These are phyloP conservation scores for Debaryomyces robertsiae DNA, from an alignment of 1,139 yeast species.

Conservation along the genomic window DNA sequence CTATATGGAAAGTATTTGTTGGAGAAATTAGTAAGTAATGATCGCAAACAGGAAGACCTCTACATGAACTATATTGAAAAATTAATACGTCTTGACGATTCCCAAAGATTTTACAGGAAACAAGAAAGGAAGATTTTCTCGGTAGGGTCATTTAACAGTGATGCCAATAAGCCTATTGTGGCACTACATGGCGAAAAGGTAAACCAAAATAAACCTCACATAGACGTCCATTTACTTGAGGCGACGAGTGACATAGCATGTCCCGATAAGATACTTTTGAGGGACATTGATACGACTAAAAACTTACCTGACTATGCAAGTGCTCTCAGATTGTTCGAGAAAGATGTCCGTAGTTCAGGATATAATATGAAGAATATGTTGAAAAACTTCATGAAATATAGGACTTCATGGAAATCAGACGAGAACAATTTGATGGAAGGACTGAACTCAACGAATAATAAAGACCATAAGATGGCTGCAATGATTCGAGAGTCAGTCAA, in stretches of 20 bases:
- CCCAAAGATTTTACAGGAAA: slow-evolving; percentile 19
- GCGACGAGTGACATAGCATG: not conserved
- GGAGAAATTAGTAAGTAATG: slow-evolving; percentile 14
- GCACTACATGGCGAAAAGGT: not conserved
- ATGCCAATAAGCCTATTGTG: not conserved
- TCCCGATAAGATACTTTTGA: slow-evolving; percentile 1
- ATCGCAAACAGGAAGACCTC: slow-evolving; percentile 17
- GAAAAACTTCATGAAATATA: slow-evolving; percentile 19
- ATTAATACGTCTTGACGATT: slow-evolving; percentile 20
- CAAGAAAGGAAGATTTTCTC: slow-evolving; percentile 16
- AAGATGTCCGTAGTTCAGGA: slow-evolving; percentile 15
- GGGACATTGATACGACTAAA: slow-evolving; percentile 13
- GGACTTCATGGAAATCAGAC: not conserved
- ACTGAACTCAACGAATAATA: not conserved
- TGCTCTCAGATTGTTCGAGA: slow-evolving; percentile 14
- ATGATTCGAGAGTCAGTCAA: slow-evolving; percentile 7
- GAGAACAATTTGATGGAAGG: not conserved
- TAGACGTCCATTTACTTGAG: slow-evolving; percentile 15
- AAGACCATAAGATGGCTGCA: not conserved
- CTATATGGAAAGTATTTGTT: slow-evolving; percentile 13
- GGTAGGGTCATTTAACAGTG: slow-evolving; percentile 8
- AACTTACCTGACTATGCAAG: slow-evolving; percentile 14
- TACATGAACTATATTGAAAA: slow-evolving; percentile 23
- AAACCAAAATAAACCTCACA: not conserved
- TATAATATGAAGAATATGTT: slow-evolving; percentile 20